These are phyloP conservation scores for Magnolia kwangsiensis DNA, from an alignment of 164 flowering plant species.

Conservation along the genomic window DNA sequence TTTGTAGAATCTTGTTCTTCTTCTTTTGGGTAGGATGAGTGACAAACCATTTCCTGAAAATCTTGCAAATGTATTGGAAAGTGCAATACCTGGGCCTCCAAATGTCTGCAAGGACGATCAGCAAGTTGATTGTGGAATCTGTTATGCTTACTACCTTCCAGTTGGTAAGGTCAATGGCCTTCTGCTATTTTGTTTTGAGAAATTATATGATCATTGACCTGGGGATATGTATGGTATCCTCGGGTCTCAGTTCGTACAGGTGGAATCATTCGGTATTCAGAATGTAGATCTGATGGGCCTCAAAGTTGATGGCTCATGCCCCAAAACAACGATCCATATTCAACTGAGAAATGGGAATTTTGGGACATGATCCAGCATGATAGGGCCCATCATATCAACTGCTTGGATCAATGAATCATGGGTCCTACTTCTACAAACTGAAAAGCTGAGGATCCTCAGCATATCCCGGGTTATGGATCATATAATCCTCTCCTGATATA, in stretches of 20 bases:
- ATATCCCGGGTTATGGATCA: too few species aligned
- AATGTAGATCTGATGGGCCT: too few species aligned
- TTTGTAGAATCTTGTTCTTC: background rate
- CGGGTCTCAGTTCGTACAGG: background rate
- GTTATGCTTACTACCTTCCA: conserved; percentile 81
- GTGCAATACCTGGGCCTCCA: conserved; percentile 48
- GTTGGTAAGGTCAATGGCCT: conserved; percentile 36
- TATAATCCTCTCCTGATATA: too few species aligned
- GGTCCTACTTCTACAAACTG: too few species aligned
- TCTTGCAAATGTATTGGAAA: conserved; percentile 47
- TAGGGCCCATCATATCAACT: too few species aligned
- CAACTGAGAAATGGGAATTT: too few species aligned
- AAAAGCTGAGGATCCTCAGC: too few species aligned
- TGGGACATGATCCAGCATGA: too few species aligned
- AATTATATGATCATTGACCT: background rate
- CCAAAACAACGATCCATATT: too few species aligned
- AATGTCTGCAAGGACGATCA: conserved; percentile 30
- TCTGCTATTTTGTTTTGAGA: background rate
- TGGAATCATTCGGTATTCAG: background rate
- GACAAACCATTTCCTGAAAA: conserved; percentile 54
- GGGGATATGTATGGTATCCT: background rate
- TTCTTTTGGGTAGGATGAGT: conserved; percentile 35
- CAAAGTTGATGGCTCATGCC: too few species aligned
- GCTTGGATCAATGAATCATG: too few species aligned
- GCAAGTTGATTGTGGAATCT: conserved; percentile 82